Evolutionary conservation across 2,329 filamentous ascomycete species (phyloP).

Genomic region (Colletotrichum godetiae): DNA sequence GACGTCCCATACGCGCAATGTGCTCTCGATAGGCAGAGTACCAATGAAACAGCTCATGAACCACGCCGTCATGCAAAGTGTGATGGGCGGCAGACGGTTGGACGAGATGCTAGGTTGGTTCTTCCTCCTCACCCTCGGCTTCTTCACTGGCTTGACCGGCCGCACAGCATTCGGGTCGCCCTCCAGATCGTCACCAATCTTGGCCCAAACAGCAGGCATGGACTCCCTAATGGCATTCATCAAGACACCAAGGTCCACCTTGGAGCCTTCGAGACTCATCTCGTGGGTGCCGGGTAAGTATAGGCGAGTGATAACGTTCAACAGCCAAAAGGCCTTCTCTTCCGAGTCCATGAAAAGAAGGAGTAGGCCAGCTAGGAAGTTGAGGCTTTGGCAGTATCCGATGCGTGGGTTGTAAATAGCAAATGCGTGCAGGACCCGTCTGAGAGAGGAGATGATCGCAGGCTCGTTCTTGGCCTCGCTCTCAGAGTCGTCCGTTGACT

Average conservation of each 20-base stretch:
- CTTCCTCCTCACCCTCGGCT: constrained; percentile 51
- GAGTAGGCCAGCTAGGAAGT: constrained; percentile 91
- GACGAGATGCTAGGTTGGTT: constrained; percentile 53
- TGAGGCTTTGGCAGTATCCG: constrained; percentile 95
- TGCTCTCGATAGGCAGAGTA: constrained; percentile 90
- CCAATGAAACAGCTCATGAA: constrained; percentile 98
- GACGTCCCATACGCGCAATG: constrained; percentile 92
- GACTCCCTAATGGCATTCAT: constrained; percentile 88
- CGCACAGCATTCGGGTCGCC: constrained; percentile 52
- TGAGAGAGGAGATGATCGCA: constrained; percentile 81
- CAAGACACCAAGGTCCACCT: constrained; percentile 92
- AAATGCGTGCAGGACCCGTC: constrained; percentile 89
- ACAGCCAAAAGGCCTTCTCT: constrained; percentile 91
- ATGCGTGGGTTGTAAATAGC: constrained; percentile 91
- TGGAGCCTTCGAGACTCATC: constrained; percentile 88
- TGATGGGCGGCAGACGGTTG: constrained; percentile 83
- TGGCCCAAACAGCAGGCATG: constrained; percentile 86
- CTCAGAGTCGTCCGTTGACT: constrained; percentile 38
- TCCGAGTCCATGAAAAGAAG: constrained; percentile 89
- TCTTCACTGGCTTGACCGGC: constrained; percentile 42
- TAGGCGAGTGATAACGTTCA: constrained; percentile 89
- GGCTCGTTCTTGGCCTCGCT: constrained; percentile 67
- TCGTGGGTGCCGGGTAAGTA: constrained; percentile 94
- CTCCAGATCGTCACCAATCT: constrained; percentile 84
- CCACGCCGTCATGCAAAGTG: constrained; percentile 93